Evolutionary conservation across 306 rosid genomes (phyloP).

Genomic region (Luffa aegyptiaca): DNA sequence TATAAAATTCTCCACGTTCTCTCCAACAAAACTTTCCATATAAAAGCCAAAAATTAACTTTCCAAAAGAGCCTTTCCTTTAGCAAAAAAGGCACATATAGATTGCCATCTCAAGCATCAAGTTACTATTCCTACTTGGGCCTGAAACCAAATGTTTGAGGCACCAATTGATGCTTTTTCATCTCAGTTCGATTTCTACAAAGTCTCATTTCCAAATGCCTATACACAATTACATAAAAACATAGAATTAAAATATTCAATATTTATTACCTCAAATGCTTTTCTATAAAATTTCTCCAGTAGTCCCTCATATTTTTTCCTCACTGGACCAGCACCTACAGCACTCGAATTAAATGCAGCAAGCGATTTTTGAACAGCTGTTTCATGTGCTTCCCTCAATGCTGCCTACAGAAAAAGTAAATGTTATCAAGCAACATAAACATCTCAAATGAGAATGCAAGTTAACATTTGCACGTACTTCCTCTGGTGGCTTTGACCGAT

Average conservation of each 20-base stretch:
- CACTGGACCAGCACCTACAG: conserved; percentile 76
- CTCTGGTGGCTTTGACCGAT: conserved; percentile 69
- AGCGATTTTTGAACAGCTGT: conserved; percentile 67
- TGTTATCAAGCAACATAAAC: conserved; percentile 3
- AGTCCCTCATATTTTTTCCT: conserved; percentile 75
- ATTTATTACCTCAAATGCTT: conserved; percentile 67
- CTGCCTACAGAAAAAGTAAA: conserved; percentile 36
- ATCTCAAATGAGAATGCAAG: conserved; percentile 6
- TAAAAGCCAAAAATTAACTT: neutral
- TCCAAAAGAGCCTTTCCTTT: neutral
- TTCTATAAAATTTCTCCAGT: conserved; percentile 60
- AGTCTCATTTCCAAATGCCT: neutral
- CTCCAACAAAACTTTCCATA: neutral
- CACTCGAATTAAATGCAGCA: conserved; percentile 60
- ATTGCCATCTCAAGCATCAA: neutral
- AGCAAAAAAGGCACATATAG: neutral
- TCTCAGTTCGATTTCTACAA: neutral
- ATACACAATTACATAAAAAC: neutral
- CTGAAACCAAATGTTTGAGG: neutral
- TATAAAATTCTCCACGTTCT: neutral
- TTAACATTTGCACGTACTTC: conserved; percentile 48
- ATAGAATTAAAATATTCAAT: neutral
- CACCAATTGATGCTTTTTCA: neutral
- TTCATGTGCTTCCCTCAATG: conserved; percentile 87
- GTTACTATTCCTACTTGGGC: neutral